A percentile compares a stretch with the other conserved stretches of the same genome.
Conservation (phyloP, 805 yeast genomes). For the Nakazawaea molendinolei region DNA sequence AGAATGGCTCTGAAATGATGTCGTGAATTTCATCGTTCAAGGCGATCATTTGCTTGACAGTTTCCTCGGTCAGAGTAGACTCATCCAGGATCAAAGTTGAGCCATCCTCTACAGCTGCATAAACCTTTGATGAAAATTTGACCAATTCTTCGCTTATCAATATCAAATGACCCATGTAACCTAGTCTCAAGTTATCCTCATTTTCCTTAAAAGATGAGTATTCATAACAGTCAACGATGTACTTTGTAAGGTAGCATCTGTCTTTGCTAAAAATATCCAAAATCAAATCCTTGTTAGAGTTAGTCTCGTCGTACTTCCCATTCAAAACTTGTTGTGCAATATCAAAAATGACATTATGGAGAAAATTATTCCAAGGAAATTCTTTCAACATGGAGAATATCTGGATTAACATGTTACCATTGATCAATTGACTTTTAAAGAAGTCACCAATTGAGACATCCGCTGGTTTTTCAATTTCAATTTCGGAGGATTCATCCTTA, state of each 20-base stretch:
- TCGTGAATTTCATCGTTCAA: slow-evolving; percentile 8
- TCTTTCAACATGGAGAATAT: slow-evolving; percentile 64
- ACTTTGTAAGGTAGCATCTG: slow-evolving; percentile 25
- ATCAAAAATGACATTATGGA: slow-evolving; percentile 96
- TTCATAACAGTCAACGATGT: slow-evolving; percentile 22
- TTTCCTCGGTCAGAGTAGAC: neutral
- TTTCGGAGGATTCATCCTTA: slow-evolving; percentile 15
- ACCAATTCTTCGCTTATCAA: slow-evolving; percentile 54
- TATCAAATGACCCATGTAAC: slow-evolving; percentile 55
- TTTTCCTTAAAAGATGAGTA: slow-evolving; percentile 26
- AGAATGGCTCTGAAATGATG: slow-evolving; percentile 16
- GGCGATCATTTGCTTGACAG: neutral
- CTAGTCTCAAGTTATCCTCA: slow-evolving; percentile 37
- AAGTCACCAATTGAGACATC: slow-evolving; percentile 62
- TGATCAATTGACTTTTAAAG: slow-evolving; percentile 72
- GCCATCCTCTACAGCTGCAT: slow-evolving; percentile 24
- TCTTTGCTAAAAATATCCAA: slow-evolving; percentile 16
- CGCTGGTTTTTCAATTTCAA: slow-evolving; percentile 21
- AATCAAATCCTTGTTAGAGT: slow-evolving; percentile 27
- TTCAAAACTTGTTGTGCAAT: slow-evolving; percentile 89
- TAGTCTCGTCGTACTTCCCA: slow-evolving; percentile 39
- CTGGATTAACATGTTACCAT: slow-evolving; percentile 55
- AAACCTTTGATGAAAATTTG: slow-evolving; percentile 32
- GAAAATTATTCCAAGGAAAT: slow-evolving; percentile 95
- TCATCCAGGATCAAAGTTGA: slow-evolving; percentile 14